Evolutionary conservation across 345 rosid genomes (phyloP).

Genomic region (Crucihimalaya himalaica): DNA sequence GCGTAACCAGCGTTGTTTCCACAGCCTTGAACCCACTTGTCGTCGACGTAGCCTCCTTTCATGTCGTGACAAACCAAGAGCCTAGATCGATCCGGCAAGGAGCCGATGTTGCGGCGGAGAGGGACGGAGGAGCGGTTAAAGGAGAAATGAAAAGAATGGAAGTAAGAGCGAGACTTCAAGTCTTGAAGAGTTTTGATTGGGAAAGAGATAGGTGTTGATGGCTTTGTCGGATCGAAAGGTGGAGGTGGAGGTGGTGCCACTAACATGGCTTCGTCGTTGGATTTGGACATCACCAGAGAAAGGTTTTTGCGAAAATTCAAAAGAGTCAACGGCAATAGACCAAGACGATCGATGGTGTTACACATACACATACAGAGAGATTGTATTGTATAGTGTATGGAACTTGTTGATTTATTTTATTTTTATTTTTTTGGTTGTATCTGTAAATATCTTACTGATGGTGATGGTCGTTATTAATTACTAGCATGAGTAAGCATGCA

Average conservation of each 20-base stretch:
- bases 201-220: slow-evolving; percentile 65
- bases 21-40: slow-evolving; percentile 89
- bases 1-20: slow-evolving; percentile 54
- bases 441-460: background rate
- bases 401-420: background rate
- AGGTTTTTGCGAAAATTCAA: background rate
- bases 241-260: slow-evolving; percentile 35
- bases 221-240: slow-evolving; percentile 53
- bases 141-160: slow-evolving; percentile 72
- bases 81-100: slow-evolving; percentile 50
- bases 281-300: slow-evolving; percentile 33
- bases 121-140: slow-evolving; percentile 63
- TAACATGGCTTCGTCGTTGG: slow-evolving; percentile 22
- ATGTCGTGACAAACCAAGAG: slow-evolving; percentile 82
- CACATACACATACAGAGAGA: background rate
- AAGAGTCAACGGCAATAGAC: slow-evolving; percentile 12
- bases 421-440: background rate
- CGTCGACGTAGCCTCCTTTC: slow-evolving; percentile 74
- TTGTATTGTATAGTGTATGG: background rate
- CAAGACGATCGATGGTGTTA: background rate
- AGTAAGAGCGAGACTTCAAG: slow-evolving; percentile 65
- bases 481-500: slow-evolving; percentile 19
- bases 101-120: slow-evolving; percentile 37
- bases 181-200: slow-evolving; percentile 71
- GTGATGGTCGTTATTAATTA: background rate